These are phyloP conservation scores for Phytomonas sp. DNA, from an alignment of 208 protist species.

Conservation along the genomic window DNA sequence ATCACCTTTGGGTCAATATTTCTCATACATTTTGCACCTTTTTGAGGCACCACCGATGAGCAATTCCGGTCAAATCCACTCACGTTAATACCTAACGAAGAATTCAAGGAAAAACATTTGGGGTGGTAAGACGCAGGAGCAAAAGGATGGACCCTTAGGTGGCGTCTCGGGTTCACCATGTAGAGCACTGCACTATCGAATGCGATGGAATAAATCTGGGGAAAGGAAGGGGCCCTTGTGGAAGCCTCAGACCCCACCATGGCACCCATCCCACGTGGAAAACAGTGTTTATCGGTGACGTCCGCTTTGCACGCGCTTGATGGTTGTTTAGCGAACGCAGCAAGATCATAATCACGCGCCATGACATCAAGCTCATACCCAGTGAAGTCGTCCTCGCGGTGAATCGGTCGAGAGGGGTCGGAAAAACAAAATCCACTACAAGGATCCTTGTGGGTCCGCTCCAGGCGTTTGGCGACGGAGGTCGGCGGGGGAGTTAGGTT, in stretches of 20 bases:
- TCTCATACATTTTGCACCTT: neutral
- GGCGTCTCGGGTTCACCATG: neutral
- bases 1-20: neutral
- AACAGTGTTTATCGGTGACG: neutral
- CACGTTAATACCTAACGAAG: neutral
- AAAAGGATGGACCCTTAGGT: neutral
- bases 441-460: neutral
- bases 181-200: neutral
- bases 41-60: neutral
- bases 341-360: neutral
- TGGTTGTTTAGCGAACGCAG: neutral
- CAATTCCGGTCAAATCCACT: neutral
- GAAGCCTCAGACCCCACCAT: neutral
- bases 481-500: neutral
- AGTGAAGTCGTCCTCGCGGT: neutral
- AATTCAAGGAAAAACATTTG: neutral
- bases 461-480: neutral
- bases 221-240: neutral
- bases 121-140: neutral
- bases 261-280: neutral
- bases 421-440: neutral
- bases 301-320: neutral
- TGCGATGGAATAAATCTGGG: neutral
- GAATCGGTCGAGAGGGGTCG: neutral
- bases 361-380: neutral